Evolutionary conservation across 257 asterid genomes (phyloP).

Genomic region (Ilex aquifolium): DNA sequence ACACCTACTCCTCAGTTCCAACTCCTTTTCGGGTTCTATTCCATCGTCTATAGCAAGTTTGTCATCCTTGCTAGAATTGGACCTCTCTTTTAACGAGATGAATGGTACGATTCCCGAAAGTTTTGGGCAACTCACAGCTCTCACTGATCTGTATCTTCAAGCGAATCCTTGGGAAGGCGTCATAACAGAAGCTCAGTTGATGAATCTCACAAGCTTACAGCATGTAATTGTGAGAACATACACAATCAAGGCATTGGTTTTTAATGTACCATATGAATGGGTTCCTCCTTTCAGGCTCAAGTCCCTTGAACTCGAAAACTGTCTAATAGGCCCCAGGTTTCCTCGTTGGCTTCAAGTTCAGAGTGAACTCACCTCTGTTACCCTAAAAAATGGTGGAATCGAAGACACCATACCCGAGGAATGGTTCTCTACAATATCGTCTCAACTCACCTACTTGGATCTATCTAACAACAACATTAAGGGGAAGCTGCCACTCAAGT

Average conservation of each 20-base stretch:
- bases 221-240: conserved; percentile 21
- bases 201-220: conserved; percentile 24
- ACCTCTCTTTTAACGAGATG: conserved; percentile 24
- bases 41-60: conserved; percentile 24
- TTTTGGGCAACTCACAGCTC: conserved; percentile 10
- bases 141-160: too few relatives aligned
- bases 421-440: conserved; percentile 29
- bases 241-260: conserved; percentile 16
- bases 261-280: conserved; percentile 24
- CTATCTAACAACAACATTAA: conserved; percentile 20
- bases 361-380: conserved; percentile 14
- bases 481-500: conserved; percentile 21
- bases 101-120: conserved; percentile 23
- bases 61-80: conserved; percentile 20
- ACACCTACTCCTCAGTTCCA: conserved; percentile 12
- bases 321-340: conserved; percentile 30
- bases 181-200: conserved; percentile 31
- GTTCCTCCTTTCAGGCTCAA: conserved; percentile 27
- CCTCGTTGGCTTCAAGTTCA: conserved; percentile 27
- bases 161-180: not conserved
- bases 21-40: conserved; percentile 27
- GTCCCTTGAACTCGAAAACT: conserved; percentile 22
- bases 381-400: conserved; percentile 22
- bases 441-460: conserved; percentile 22
- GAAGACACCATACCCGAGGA: conserved; percentile 20